Conservation (phyloP, 2,329 filamentous ascomycete species). For the Tolypocladium tundrense region DNA sequence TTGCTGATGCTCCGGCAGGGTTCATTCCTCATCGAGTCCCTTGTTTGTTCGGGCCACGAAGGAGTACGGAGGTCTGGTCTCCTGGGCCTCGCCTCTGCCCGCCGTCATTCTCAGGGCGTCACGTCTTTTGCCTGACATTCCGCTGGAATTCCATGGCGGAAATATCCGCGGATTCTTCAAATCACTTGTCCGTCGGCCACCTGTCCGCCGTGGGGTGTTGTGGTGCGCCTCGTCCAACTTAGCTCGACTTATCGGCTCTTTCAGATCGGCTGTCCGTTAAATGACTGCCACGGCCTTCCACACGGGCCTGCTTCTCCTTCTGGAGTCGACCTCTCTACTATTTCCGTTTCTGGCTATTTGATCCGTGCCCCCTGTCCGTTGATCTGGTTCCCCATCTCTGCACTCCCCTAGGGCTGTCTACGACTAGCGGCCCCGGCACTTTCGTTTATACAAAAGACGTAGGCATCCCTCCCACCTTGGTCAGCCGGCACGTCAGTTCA, state of each 20-base stretch:
- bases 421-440: slow-evolving; percentile 15
- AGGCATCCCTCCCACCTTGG: slow-evolving; percentile 4
- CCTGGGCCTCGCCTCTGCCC: not conserved
- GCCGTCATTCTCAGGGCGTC: not conserved
- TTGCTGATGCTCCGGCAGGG: not conserved
- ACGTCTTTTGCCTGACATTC: not conserved
- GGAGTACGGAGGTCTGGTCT: not conserved
- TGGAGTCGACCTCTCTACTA: slow-evolving; percentile 21
- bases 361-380: slow-evolving; percentile 24
- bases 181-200: not conserved
- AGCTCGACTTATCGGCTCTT: not conserved
- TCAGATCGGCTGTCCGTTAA: not conserved
- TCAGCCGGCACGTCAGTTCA: not conserved
- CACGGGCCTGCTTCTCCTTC: slow-evolving; percentile 6
- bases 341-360: slow-evolving; percentile 27
- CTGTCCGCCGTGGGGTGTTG: not conserved
- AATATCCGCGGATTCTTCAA: not conserved
- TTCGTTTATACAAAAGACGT: slow-evolving; percentile 19
- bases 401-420: slow-evolving; percentile 4
- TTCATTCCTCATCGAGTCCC: not conserved
- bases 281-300: slow-evolving; percentile 1
- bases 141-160: not conserved
- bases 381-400: slow-evolving; percentile 12
- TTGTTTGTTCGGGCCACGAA: not conserved
- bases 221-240: not conserved